phyloP scores from a whole-genome alignment of 2,329 filamentous ascomycete genomes.

The Colletotrichum liriopes region DNA sequence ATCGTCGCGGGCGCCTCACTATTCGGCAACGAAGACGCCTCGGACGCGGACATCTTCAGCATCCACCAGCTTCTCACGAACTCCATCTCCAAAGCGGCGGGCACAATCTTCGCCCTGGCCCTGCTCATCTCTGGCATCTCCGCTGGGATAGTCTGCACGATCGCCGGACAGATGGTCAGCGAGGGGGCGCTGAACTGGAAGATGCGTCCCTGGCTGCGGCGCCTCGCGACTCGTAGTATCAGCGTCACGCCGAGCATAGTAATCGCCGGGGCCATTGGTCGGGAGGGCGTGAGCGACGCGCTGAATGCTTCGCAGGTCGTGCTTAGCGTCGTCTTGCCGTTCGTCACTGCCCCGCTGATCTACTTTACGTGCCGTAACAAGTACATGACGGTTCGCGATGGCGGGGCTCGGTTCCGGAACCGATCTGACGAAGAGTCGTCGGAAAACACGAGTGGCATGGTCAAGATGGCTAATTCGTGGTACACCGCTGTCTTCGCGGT shows the following conservation, averaged over 20 bases:
- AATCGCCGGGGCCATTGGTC: slow-evolving; percentile 84
- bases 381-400: slow-evolving; percentile 81
- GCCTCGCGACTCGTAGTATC: slow-evolving; percentile 83
- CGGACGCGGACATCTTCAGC: slow-evolving; percentile 83
- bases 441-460: slow-evolving; percentile 39
- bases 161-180: slow-evolving; percentile 89
- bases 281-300: slow-evolving; percentile 78
- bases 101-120: slow-evolving; percentile 87
- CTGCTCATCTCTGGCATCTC: slow-evolving; percentile 85
- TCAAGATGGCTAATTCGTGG: slow-evolving; percentile 83
- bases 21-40: slow-evolving; percentile 73
- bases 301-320: slow-evolving; percentile 85
- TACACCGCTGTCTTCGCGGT: slow-evolving; percentile 69
- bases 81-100: slow-evolving; percentile 81
- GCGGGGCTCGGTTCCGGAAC: slow-evolving; percentile 54
- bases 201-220: slow-evolving; percentile 82
- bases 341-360: slow-evolving; percentile 86
- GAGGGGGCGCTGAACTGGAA: slow-evolving; percentile 86
- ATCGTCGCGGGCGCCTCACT: slow-evolving; percentile 86
- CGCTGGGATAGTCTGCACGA: slow-evolving; percentile 90
- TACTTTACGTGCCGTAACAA: slow-evolving; percentile 86
- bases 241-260: slow-evolving; percentile 88
- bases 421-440: slow-evolving; percentile 47
- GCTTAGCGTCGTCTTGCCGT: slow-evolving; percentile 84
- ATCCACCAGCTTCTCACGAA: slow-evolving; percentile 82